phyloP scores from a whole-genome alignment of 2,329 filamentous ascomycete genomes.

The Epicoccum sorghinum region DNA sequence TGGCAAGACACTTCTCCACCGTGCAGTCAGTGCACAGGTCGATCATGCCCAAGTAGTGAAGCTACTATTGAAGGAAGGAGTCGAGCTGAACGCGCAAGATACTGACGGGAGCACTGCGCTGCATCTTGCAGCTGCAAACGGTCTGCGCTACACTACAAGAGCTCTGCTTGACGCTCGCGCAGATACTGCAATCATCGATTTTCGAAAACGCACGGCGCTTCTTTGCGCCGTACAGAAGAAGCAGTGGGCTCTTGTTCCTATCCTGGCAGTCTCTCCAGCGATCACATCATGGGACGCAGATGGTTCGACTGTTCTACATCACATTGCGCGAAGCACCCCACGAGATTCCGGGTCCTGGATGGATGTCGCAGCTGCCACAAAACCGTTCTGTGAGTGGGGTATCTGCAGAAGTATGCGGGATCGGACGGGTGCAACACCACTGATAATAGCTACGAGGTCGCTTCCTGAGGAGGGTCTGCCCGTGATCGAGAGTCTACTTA shows the following conservation, averaged over 20 bases:
- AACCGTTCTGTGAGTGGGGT: conserved; percentile 38
- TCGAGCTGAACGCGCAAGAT: conserved; percentile 32
- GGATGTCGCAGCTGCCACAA: conserved; percentile 31
- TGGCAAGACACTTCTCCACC: conserved; percentile 41
- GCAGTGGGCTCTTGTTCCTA: conserved; percentile 35
- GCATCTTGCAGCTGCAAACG: conserved; percentile 39
- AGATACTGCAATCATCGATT: conserved; percentile 30
- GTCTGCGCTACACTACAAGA: conserved; percentile 28
- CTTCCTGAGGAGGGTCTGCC: conserved; percentile 38
- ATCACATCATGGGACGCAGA: conserved; percentile 40
- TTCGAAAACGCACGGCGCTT: conserved; percentile 36
- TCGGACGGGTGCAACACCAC: conserved; percentile 40
- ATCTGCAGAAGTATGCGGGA: conserved; percentile 43
- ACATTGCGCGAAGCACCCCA: conserved; percentile 34
- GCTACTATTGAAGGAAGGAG: conserved; percentile 30
- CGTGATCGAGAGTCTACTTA: conserved; percentile 34
- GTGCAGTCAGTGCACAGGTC: conserved; percentile 24
- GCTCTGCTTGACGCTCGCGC: conserved; percentile 30
- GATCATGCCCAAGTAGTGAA: conserved; percentile 28
- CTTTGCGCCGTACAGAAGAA: conserved; percentile 36
- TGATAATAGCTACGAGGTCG: conserved; percentile 39
- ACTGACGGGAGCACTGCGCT: conserved; percentile 34
- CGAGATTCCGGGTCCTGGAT: conserved; percentile 30
- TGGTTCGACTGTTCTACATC: conserved; percentile 41
- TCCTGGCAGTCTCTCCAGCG: conserved; percentile 37